Conservation (phyloP, 495 filamentous ascomycete genomes). For the Penicillium roqueforti region DNA sequence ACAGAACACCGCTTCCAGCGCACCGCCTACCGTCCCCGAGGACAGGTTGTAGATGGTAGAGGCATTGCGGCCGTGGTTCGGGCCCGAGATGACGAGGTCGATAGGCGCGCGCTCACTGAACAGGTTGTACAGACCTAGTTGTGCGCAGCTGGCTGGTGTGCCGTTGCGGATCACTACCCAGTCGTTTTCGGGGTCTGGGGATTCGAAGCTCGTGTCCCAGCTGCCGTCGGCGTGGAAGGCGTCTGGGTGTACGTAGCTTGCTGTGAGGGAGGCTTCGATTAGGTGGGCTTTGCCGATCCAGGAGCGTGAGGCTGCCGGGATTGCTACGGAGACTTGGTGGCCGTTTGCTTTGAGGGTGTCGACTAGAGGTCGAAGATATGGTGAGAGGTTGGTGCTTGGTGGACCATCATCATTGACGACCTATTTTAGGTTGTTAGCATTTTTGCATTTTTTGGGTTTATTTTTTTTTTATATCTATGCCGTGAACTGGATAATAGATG, state of each 20-base stretch:
- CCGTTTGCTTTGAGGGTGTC: slow-evolving; percentile 70
- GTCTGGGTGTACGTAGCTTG: slow-evolving; percentile 71
- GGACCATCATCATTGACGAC: slow-evolving; percentile 94
- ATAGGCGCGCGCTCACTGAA: slow-evolving; percentile 69
- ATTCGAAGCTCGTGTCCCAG: slow-evolving; percentile 25
- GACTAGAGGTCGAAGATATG: slow-evolving; percentile 84
- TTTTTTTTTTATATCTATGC: slow-evolving; percentile 4
- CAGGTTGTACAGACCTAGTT: slow-evolving; percentile 85
- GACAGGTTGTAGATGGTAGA: slow-evolving; percentile 87
- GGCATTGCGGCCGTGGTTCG: slow-evolving; percentile 93
- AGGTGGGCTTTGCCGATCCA: slow-evolving; percentile 99
- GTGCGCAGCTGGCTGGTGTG: slow-evolving; percentile 81
- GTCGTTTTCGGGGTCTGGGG: slow-evolving; percentile 46
- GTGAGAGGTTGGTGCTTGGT: slow-evolving; percentile 77
- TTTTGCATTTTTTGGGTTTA: neutral
- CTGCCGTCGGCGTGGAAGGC: slow-evolving; percentile 54
- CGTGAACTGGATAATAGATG: too few relatives aligned
- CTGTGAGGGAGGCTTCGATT: slow-evolving; percentile 76
- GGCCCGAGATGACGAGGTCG: slow-evolving; percentile 84
- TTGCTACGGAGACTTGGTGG: slow-evolving; percentile 83
- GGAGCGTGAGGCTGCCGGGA: slow-evolving; percentile 84
- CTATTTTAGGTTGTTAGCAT: slow-evolving; percentile 32
- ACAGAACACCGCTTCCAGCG: slow-evolving; percentile 86
- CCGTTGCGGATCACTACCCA: slow-evolving; percentile 88
- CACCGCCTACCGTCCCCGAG: slow-evolving; percentile 85